These are phyloP conservation scores for Sporormia fimetaria DNA, from an alignment of 495 filamentous ascomycete genomes.

Conservation along the genomic window DNA sequence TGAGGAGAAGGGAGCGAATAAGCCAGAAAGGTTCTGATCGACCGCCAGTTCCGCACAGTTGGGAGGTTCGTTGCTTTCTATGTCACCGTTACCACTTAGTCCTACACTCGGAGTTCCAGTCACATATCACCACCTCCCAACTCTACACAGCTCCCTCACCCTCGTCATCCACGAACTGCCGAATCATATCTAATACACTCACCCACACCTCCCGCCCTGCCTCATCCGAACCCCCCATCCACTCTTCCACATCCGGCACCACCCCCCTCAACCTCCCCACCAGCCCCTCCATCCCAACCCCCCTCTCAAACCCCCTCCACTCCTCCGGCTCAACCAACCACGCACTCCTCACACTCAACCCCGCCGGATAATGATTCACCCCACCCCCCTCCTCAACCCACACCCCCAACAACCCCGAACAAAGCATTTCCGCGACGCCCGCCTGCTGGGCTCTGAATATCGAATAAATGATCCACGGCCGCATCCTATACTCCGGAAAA, in stretches of 20 bases:
- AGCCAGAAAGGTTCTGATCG: not conserved
- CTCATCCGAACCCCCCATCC: not conserved
- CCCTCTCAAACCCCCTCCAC: conserved; percentile 7
- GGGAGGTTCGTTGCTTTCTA: not conserved
- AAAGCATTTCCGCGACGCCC: conserved; percentile 15
- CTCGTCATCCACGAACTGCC: too few species aligned
- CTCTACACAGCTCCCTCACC: not conserved
- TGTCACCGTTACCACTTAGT: not conserved
- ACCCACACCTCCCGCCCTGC: conserved; percentile 1
- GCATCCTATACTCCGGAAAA: conserved; percentile 4
- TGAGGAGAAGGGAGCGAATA: not conserved
- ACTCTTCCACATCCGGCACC: conserved; percentile 2
- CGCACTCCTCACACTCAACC: conserved; percentile 9
- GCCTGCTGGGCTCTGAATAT: conserved; percentile 13
- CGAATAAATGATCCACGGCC: conserved; percentile 13
- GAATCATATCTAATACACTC: conserved; percentile 4
- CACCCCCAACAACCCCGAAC: conserved; percentile 12
- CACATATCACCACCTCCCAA: not conserved
- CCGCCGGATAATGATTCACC: conserved; percentile 14
- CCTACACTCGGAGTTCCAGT: not conserved
- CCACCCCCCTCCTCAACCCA: conserved; percentile 17
- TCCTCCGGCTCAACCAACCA: not conserved
- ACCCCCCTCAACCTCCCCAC: not conserved
- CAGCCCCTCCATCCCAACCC: conserved; percentile 1
- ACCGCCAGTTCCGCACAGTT: not conserved